A percentile compares a stretch with the other conserved stretches of the same genome.
These are phyloP conservation scores for Hibiscus syriacus DNA, from an alignment of 345 rosid species.

Conservation along the genomic window DNA sequence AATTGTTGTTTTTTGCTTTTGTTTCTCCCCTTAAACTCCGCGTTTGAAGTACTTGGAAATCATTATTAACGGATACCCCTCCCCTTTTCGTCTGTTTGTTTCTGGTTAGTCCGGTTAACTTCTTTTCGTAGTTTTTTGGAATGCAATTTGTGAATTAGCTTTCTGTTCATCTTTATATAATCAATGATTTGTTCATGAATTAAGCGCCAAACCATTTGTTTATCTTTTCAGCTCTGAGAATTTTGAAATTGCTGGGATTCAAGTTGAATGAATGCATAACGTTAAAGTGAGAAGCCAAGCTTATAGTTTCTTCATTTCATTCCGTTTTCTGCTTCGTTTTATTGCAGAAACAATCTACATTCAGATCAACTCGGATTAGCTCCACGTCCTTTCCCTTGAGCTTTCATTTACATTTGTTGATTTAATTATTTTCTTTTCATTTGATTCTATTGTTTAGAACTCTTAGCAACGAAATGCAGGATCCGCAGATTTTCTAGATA, in stretches of 20 bases:
- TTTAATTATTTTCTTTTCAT: background rate
- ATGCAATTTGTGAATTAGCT: background rate
- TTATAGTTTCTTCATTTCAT: background rate
- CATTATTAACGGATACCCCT: background rate
- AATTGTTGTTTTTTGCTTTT: background rate
- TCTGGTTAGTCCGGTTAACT: constrained; percentile 20
- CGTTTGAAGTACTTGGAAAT: background rate
- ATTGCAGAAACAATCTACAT: background rate
- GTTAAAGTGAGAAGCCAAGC: background rate
- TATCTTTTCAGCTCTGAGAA: background rate
- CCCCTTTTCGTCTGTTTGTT: background rate
- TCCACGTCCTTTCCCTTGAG: background rate
- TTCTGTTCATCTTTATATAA: background rate
- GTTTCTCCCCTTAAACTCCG: background rate
- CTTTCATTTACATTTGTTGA: background rate
- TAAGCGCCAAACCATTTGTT: background rate
- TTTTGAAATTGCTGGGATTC: background rate
- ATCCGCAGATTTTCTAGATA: background rate
- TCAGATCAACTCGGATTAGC: background rate
- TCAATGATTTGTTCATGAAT: background rate
- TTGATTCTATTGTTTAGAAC: background rate
- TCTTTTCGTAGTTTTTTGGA: background rate
- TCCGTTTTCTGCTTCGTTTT: background rate
- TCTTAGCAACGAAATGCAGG: no score
- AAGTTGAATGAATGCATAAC: background rate